Evolutionary conservation across 352 stramenopile species (phyloP), one percentile per base, ranked within the genome.

Genomic region (Elongisporangium anandrum): DNA sequence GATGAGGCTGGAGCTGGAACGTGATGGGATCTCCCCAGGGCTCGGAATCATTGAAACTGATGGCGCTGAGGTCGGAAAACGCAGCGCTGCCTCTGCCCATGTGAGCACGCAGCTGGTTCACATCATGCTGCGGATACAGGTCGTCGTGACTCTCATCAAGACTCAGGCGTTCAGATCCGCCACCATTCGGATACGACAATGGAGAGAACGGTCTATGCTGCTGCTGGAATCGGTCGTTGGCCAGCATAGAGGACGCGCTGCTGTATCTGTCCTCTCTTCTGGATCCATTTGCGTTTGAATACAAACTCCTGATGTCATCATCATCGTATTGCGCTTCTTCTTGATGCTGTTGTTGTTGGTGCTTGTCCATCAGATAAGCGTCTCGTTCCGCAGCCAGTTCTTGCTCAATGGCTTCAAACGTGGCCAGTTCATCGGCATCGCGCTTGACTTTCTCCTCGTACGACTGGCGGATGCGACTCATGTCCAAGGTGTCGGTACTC

Each of bases 31-130:
- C 78, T 34, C 77, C 72, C 86, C 86, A 95, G 1, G 84, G 73
- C 54, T 86, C 80, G 23, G 86, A 92, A 64, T 95, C 84, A 51
- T 92, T 75, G 34, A 94, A 74, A 59, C 86, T 95, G 34, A 92
- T 65, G 23, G 81, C 84, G 26, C 84, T 93, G 7, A 89, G 60
- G 17, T 93, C 79, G 0, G 81, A 91, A 48, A 64, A 68, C 19
- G 56, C 47, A 22, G 16, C 34, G 19, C 54, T 39, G 24, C 50
- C 34, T 38, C 49, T 50, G 41, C 29, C 29, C 29, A 41, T 41
- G 29, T 41, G 29, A 2, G 29, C 29, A 15, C 29, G 29, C 9
- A 41, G 9, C 29, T 41, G 29, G 29, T 41, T 41, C 9, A 41
- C 29, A 41, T 41, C 29, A 15, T 41, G 29, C n/a, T 51, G 17